Evolutionary conservation across 306 rosid species (phyloP), one percentile per base, ranked within the genome.

Genomic region (Sechiopsis laciniata): DNA sequence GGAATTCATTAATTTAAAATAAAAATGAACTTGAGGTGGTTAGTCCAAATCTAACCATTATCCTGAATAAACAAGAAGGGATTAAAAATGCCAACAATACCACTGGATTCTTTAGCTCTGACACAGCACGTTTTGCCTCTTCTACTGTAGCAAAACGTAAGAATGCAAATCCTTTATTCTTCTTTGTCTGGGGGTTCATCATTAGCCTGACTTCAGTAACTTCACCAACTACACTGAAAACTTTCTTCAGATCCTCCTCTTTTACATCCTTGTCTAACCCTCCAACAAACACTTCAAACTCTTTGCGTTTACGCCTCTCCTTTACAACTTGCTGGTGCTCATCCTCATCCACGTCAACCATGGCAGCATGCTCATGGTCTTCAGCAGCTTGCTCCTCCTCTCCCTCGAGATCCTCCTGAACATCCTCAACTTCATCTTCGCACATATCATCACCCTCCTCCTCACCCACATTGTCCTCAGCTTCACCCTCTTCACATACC

Each of bases 81-180:
- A 75, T 75, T 37, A 77, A 75, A 32, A 19, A 6, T 6, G 35
- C 17, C 32, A 21, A 29, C 71, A 73, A 82, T 95, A 95, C 99
- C 97, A 91, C 85, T 74, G 92, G 99, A 71, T 85, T 82, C 83
- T 74, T 86, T 0, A 95, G 87, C 86, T 95, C 95, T 6, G 87
- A 50, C 60, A 89, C 96, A 75, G 95, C 99, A 75, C 89, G 87
- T 75, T 83, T 95, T 24, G 97, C 99, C 82, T 95, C 96, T 53
- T 91, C 99, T 61, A 89, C 90, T 29, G 89, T 80, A 79, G 89
- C 90, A 85, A 89, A 95, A 46, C 95, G 95, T 82, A 95, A 82
- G 84, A 95, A 95, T 64, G 99, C 97, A 91, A 91, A 95, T 45
- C 99, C 99, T 88, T 95, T 95, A 74, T 91, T 91, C 80, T 89